Evolutionary conservation across 2,329 filamentous ascomycete species (phyloP).

Genomic region (Penicillium sp.): DNA sequence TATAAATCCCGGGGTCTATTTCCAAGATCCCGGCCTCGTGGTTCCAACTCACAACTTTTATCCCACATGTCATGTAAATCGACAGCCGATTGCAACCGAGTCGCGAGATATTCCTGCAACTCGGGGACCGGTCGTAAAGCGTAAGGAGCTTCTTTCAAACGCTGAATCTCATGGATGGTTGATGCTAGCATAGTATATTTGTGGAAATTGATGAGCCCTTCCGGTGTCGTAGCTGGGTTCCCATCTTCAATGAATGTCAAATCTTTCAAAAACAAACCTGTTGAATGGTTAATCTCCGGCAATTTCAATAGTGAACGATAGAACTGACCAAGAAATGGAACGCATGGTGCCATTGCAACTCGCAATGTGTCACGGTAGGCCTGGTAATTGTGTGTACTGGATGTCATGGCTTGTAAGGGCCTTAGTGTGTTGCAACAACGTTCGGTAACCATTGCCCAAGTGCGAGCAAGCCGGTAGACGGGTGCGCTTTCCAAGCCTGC

Average conservation of each 20-base stretch:
- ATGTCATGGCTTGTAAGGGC: slow-evolving; percentile 84
- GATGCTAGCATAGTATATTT: slow-evolving; percentile 19
- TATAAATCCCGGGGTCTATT: too few species aligned
- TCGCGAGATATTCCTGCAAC: too few species aligned
- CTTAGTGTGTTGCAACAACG: slow-evolving; percentile 74
- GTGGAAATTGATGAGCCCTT: slow-evolving; percentile 66
- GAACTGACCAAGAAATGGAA: slow-evolving; percentile 73
- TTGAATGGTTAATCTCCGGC: neutral
- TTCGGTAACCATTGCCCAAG: slow-evolving; percentile 85
- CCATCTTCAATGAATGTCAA: slow-evolving; percentile 96
- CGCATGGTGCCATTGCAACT: slow-evolving; percentile 85
- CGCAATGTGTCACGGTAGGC: slow-evolving; percentile 66
- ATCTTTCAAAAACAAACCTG: slow-evolving; percentile 90
- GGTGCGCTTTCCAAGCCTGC: slow-evolving; percentile 88
- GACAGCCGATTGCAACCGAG: too few species aligned
- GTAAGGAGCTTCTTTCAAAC: too few species aligned
- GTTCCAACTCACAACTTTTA: too few species aligned
- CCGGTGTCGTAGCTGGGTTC: slow-evolving; percentile 88
- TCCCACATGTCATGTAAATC: too few species aligned
- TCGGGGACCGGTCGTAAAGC: too few species aligned
- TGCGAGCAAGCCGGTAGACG: slow-evolving; percentile 62
- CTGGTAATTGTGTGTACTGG: slow-evolving; percentile 83
- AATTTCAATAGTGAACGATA: slow-evolving; percentile 4
- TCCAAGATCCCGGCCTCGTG: too few species aligned
- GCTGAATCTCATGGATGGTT: too few species aligned